These are phyloP conservation scores for Blastobotrys raffinosifermentans DNA, from an alignment of 1,139 yeast species.

Conservation along the genomic window DNA sequence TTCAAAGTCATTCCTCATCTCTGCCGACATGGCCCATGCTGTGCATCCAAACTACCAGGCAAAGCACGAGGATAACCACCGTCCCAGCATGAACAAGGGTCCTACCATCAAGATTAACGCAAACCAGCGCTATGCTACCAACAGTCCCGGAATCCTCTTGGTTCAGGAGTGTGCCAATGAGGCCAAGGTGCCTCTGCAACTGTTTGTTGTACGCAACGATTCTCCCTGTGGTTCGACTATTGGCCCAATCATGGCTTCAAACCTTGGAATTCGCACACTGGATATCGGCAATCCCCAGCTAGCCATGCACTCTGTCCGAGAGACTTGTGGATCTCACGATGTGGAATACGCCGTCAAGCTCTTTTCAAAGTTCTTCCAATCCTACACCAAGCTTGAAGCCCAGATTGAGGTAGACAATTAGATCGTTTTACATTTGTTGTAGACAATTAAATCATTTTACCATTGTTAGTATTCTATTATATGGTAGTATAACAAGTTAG, in stretches of 20 bases:
- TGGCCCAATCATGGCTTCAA: constrained; percentile 88
- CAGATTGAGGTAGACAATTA: constrained; percentile 20
- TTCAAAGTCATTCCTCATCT: constrained; percentile 79
- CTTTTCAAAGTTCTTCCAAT: constrained; percentile 55
- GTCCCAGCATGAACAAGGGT: constrained; percentile 78
- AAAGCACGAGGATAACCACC: constrained; percentile 70
- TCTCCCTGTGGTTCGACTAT: constrained; percentile 96
- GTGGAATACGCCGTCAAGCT: constrained; percentile 55
- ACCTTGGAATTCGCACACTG: constrained; percentile 80
- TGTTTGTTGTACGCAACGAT: constrained; percentile 87
- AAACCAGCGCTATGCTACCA: constrained; percentile 91
- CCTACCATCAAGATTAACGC: constrained; percentile 94
- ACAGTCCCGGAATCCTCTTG: constrained; percentile 80
- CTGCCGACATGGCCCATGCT: constrained; percentile 97
- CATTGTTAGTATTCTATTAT: not conserved
- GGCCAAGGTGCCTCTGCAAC: constrained; percentile 46
- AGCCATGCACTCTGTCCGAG: constrained; percentile 94
- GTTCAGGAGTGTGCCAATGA: constrained; percentile 64
- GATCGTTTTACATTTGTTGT: not conserved
- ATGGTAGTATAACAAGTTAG: constrained; percentile 9
- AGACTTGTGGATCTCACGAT: constrained; percentile 83
- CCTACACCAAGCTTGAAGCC: constrained; percentile 23
- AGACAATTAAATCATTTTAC: not conserved
- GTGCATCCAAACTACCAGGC: constrained; percentile 85
- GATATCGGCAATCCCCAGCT: constrained; percentile 93